Percentiles rank a stretch among this genome's conserved stretches.
phyloP scores from a whole-genome alignment of 73 alveolate genomes.

The Tetrahymena elliotti region DNA sequence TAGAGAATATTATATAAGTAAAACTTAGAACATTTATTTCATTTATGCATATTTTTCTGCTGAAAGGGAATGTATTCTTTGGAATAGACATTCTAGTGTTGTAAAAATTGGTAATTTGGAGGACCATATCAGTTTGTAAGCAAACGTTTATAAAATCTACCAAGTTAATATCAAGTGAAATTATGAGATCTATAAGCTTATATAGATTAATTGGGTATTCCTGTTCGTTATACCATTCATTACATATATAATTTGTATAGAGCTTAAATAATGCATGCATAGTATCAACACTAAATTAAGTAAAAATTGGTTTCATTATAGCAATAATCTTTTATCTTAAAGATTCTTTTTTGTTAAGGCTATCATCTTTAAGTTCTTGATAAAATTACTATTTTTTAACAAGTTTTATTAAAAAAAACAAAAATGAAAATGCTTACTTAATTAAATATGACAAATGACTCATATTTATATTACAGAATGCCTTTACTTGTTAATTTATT shows the following conservation, averaged over 20 bases:
- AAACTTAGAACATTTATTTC: background rate
- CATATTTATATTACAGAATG: background rate
- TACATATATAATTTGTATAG: background rate
- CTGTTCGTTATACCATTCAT: background rate
- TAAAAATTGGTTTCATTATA: background rate
- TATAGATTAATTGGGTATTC: background rate
- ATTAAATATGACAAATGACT: background rate
- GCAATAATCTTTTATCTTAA: background rate
- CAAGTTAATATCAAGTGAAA: background rate
- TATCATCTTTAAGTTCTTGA: background rate
- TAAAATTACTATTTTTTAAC: background rate
- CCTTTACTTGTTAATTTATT: background rate
- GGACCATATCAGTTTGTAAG: background rate
- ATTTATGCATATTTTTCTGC: background rate
- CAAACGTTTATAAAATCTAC: background rate
- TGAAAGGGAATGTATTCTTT: background rate
- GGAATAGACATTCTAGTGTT: background rate
- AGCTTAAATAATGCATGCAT: background rate
- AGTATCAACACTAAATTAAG: background rate
- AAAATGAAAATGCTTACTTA: background rate
- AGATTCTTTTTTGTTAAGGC: background rate
- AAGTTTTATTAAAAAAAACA: background rate
- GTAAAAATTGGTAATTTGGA: background rate
- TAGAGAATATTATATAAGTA: background rate
- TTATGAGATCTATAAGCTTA: background rate